Base-by-base conservation (phyloP, 2,329 filamentous ascomycete genomes). In the Colletotrichum sp. region DNA sequence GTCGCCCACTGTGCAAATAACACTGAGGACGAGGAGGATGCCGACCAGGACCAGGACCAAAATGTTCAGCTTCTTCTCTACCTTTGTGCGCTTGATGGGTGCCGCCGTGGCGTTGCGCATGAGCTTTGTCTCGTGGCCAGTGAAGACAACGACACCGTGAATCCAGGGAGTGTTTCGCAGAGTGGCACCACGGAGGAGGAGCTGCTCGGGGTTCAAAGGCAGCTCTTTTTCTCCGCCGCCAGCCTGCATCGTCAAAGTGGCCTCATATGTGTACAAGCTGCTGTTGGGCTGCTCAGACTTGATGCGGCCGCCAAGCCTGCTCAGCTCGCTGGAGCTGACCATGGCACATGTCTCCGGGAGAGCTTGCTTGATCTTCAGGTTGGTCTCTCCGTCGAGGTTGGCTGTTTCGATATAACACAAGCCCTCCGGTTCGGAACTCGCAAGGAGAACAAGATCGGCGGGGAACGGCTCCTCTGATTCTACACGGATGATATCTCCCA, bases 371-470 rank as follows among this genome's bases (percentile, higher is more conserved):
- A 99, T 98, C 87, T 99, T 99, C 80, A 99, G 87, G 83, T 99
- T 99, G 24, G 97, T 99, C 86, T 99, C 97, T 80, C 97, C 97
- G 81, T 99, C 97, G 74, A 99, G 89, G 83, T 99, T 99, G 28
- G 97, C 96, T 3, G 97, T 99, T 86, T 99, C 97, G 82, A 99
- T 99, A 84, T 99, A 99, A 86, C 97, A 99, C 72, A 99, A 87
- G 80, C 97, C 97, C 87, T 99, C 97, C 2, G 97, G 98, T 83
- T 99, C 98, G 8, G 97, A 99, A 81, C 95, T 98, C 10, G 97
- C 96, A 72, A 99, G 88, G 30, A 99, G 89, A 6, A 99, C 95
- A 78, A 99, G 85, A 85, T 99, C 97, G 48, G 97, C 96, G 0
- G 97, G 97, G 82, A 99, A 99, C 0, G 97, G 93, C 83, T 98